Base-by-base conservation (phyloP, 805 yeast genomes). In the Wickerhamiella hasegawae region DNA sequence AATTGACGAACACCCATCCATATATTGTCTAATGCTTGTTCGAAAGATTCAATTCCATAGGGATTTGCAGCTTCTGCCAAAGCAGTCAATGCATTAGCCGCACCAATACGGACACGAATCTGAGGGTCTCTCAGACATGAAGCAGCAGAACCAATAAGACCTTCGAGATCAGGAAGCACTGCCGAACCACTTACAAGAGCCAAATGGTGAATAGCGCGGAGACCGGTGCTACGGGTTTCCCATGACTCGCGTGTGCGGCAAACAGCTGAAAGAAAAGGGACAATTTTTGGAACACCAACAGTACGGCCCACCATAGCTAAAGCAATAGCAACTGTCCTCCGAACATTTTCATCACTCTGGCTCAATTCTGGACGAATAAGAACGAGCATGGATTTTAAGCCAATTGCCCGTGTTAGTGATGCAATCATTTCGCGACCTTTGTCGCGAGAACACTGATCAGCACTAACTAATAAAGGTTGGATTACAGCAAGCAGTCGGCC, bases 11-110 rank as follows among this genome's bases (percentile, higher is more conserved):
- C 67, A 4, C 94, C 95, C 9, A 60, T 56, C 94, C 95, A 84
- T 4, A 82, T 57, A 0, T 83, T 79, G 37, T 80, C 87, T 24
- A 87, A 50, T 0, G 75, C 63, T 0, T 58, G 56, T 46, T 84
- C 92, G 52, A 87, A 85, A 0, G 87, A 72, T 46, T 82, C 95
- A 37, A 81, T 77, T 31, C 97, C 98, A 55, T 78, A 82, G 0
- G 97, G 97, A 17, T 71, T 63, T 3, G 83, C 70, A 5, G 81
- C 74, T 33, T 80, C 85, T 0, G 96, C 96, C 23, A 87, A 54
- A 1, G 76, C 68, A 1, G 85, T 60, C 2, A 85, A 48, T 0
- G 94, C 74, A 24, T 65, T 59, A 0, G 94, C 94, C 0, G 94
- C 65, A 10, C 73, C 65, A 2, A 70, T 68, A 37, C 92, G 61